Evolutionary conservation across 768 basidiomycete species (phyloP), one percentile per base, ranked within the genome.

Genomic region (Candolleomyces aberdarensis): DNA sequence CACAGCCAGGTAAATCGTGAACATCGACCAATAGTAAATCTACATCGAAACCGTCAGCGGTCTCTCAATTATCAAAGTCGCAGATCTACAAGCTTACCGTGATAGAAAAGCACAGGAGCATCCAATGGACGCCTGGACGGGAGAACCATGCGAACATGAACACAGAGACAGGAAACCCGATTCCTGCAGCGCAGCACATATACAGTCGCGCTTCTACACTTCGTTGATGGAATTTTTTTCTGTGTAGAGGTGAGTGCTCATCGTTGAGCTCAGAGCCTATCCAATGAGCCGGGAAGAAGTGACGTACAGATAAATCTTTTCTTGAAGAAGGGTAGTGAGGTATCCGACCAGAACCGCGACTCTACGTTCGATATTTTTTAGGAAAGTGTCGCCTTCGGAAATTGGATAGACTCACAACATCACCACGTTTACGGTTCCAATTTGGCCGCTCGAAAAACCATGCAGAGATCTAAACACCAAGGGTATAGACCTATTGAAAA

Each of bases 71-170:
- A 2, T 3, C 26, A 26, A 9, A 46, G 17, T 43, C 13, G 29
- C 41, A 48, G 22, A 41, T 39, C n/a, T 48, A 52, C n/a, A 19
- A 11, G 48, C 71, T 63, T 61, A 77, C 76, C n/a, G 69, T 68
- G 5, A 86, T 72, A 10, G 82, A 85, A 31, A 87, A 78, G 22
- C 74, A 72, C 0, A 80, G 78, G 1, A 75, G 82, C 32, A 84
- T 80, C 88, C 87, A 89, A 52, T 76, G 78, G 2, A 88, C 76
- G n/a, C 62, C 60, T 1, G 78, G 63, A 61, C 71, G 80, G 8
- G 83, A 79, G 3, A 84, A 84, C 85, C 86, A 90, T 0, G 85
- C 86, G 63, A 85, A 90, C 56, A 88, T 81, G 72, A 88, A 82
- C 77, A 86, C 85, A n/a, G 80, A 80, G 1, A 68, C 64, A 0